Percentiles rank a stretch among this genome's conserved stretches.
These are phyloP conservation scores for Mycena galericulata DNA, from an alignment of 768 basidiomycete species.

Conservation along the genomic window DNA sequence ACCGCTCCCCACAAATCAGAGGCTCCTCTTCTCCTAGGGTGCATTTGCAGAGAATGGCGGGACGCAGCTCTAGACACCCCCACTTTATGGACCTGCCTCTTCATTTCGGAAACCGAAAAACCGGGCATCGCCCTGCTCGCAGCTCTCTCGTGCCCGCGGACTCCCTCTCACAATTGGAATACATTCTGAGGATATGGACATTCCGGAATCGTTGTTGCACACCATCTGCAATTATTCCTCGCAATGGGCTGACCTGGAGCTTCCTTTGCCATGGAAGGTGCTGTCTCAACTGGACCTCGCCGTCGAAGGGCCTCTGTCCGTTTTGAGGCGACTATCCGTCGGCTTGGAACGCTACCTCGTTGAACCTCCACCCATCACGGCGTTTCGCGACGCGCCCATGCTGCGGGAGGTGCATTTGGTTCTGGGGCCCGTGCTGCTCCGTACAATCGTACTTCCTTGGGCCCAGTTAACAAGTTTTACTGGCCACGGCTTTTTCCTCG, in stretches of 20 bases:
- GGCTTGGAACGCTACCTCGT: background rate
- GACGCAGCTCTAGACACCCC: constrained; percentile 8
- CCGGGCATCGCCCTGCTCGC: background rate
- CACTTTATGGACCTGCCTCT: constrained; percentile 7
- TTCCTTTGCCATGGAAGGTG: background rate
- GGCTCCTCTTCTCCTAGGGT: constrained; percentile 4
- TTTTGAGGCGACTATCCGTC: background rate
- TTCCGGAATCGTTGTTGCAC: background rate
- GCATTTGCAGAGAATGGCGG: constrained; percentile 19
- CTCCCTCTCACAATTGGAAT: constrained; percentile 2
- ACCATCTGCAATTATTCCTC: constrained; percentile 9
- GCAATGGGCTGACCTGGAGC: constrained; percentile 12
- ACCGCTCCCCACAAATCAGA: background rate
- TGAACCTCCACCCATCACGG: background rate
- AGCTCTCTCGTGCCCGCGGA: constrained; percentile 14
- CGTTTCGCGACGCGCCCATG: constrained; percentile 6
- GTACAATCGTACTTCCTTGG: background rate
- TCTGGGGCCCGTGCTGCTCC: background rate
- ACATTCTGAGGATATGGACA: background rate
- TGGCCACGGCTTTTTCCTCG: background rate
- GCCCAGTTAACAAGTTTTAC: constrained; percentile 3
- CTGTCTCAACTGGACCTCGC: background rate
- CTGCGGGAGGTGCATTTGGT: background rate
- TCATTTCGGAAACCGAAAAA: background rate
- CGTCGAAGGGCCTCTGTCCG: background rate